Evolutionary conservation across 2,329 filamentous ascomycete genomes (phyloP).

Genomic region (Penicillium corylophilum): DNA sequence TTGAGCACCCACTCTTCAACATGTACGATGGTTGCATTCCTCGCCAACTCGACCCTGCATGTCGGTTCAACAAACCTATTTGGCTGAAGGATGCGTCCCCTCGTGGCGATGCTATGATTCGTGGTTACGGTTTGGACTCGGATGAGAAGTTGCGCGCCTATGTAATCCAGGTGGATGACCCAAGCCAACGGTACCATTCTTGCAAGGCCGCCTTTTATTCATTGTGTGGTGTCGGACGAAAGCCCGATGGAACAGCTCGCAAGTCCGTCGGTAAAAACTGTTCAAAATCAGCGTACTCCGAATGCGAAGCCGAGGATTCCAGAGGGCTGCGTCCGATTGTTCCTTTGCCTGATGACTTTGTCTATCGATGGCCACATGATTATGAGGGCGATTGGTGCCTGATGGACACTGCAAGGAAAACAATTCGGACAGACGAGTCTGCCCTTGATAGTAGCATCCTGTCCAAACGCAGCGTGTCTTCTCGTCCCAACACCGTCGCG

Average conservation of each 20-base stretch:
- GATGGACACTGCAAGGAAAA: constrained; percentile 19
- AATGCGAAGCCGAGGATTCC: constrained; percentile 48
- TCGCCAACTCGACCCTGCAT: constrained; percentile 41
- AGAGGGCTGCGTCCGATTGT: constrained; percentile 46
- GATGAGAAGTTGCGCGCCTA: constrained; percentile 39
- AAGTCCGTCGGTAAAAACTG: constrained; percentile 47
- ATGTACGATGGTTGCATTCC: constrained; percentile 52
- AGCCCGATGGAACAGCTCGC: constrained; percentile 41
- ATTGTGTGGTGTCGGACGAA: constrained; percentile 46
- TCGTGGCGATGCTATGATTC: constrained; percentile 45
- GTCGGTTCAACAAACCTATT: constrained; percentile 39
- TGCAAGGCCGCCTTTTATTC: constrained; percentile 45
- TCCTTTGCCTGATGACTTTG: constrained; percentile 45
- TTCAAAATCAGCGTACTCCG: constrained; percentile 47
- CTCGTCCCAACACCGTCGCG: constrained; percentile 29
- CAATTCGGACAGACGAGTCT: constrained; percentile 24
- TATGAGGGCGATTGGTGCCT: constrained; percentile 44
- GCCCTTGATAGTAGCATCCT: constrained; percentile 28
- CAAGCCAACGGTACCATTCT: constrained; percentile 38
- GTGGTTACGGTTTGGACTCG: constrained; percentile 46
- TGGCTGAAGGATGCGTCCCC: constrained; percentile 48
- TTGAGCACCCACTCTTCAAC: constrained; percentile 51
- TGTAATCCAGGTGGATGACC: constrained; percentile 37
- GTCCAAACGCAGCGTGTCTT: constrained; percentile 28
- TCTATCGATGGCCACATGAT: constrained; percentile 47